phyloP scores from a whole-genome alignment of 208 protist species.

The Crithidia expoeki region DNA sequence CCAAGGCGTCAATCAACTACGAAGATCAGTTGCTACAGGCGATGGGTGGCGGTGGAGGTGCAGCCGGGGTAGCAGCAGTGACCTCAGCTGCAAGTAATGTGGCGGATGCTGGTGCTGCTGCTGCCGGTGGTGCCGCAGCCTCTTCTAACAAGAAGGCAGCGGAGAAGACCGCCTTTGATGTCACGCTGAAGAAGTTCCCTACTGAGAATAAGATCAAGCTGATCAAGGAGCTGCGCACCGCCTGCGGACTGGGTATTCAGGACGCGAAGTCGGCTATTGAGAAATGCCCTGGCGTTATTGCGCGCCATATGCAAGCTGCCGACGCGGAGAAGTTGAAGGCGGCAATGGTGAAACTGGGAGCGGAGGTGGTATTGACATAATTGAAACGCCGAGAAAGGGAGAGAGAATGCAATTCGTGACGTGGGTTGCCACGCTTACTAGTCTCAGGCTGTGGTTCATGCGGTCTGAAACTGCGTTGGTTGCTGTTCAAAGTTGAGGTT shows the following conservation, averaged over 20 bases:
- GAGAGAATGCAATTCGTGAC: background rate
- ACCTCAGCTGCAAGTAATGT: background rate
- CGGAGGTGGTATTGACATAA: slow-evolving; percentile 73
- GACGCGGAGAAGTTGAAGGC: slow-evolving; percentile 84
- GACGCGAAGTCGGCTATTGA: slow-evolving; percentile 85
- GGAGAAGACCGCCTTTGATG: slow-evolving; percentile 69
- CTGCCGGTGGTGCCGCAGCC: slow-evolving; percentile 13
- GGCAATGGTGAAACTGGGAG: slow-evolving; percentile 67
- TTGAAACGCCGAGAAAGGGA: background rate
- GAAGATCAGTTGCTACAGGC: slow-evolving; percentile 72
- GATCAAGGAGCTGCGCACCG: slow-evolving; percentile 82
- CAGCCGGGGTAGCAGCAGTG: background rate
- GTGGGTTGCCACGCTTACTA: no score
- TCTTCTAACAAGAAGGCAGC: slow-evolving; percentile 59
- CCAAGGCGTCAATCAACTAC: slow-evolving; percentile 41
- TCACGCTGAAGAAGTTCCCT: slow-evolving; percentile 73
- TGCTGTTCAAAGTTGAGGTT: no score
- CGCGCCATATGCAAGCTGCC: slow-evolving; percentile 62
- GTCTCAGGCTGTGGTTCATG: no score
- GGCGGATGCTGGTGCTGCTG: slow-evolving; percentile 11
- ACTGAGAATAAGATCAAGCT: slow-evolving; percentile 83
- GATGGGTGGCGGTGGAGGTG: slow-evolving; percentile 46
- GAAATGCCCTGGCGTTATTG: slow-evolving; percentile 78
- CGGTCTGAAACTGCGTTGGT: no score
- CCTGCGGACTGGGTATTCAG: slow-evolving; percentile 63